A percentile compares a stretch with the other conserved stretches of the same genome.
These are phyloP conservation scores for Senecio squalidus DNA, from an alignment of 140 eudicot species.

Conservation along the genomic window DNA sequence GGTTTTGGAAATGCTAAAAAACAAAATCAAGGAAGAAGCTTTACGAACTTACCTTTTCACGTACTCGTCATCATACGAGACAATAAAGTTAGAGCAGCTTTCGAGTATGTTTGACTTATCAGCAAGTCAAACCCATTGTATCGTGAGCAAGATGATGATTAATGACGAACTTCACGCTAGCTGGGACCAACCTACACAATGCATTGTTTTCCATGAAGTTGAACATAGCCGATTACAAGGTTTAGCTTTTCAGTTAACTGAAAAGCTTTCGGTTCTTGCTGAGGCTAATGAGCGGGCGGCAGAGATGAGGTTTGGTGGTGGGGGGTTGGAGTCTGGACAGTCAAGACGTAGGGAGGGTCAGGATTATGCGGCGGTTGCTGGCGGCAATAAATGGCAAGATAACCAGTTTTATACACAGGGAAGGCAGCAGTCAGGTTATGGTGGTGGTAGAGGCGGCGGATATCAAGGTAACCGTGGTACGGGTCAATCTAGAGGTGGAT, in stretches of 20 bases:
- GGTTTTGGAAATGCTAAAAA: constrained; percentile 69
- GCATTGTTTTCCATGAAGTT: constrained; percentile 86
- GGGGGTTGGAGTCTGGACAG: constrained; percentile 62
- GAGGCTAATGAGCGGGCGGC: constrained; percentile 81
- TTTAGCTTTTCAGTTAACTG: constrained; percentile 76
- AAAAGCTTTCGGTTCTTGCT: constrained; percentile 75
- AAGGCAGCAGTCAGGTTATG: constrained; percentile 55
- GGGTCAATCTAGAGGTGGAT: constrained; percentile 42
- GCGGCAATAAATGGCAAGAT: constrained; percentile 69
- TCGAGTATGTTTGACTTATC: constrained; percentile 81
- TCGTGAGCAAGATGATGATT: constrained; percentile 87
- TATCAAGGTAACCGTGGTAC: constrained; percentile 44
- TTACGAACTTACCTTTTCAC: constrained; percentile 75
- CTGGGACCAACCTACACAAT: constrained; percentile 84
- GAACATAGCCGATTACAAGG: constrained; percentile 69
- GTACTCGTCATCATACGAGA: constrained; percentile 55
- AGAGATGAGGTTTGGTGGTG: constrained; percentile 74
- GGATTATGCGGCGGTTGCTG: constrained; percentile 71
- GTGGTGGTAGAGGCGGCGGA: constrained; percentile 36
- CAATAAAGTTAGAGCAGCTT: constrained; percentile 72
- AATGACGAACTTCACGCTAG: constrained; percentile 84
- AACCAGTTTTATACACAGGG: constrained; percentile 51
- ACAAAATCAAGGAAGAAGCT: constrained; percentile 87
- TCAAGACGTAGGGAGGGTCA: constrained; percentile 77
- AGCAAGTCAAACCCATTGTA: constrained; percentile 53